These are phyloP conservation scores for Volvariella surrecta DNA, from an alignment of 1,284 basidiomycete species.

Conservation along the genomic window DNA sequence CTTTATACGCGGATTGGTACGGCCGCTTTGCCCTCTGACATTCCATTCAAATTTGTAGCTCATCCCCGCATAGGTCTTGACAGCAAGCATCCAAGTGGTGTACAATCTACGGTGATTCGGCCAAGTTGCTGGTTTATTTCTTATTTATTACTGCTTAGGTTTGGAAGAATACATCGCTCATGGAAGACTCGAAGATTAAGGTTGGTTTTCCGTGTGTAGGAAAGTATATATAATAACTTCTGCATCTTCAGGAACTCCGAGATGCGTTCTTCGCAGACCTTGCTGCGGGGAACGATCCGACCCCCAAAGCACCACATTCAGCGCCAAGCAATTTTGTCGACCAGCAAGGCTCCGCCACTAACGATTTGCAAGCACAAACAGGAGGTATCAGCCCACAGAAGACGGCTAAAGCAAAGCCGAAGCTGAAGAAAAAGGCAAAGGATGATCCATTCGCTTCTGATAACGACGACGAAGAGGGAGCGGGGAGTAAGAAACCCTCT, in stretches of 20 bases:
- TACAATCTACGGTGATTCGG: slow-evolving; percentile 50
- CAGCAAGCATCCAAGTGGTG: slow-evolving; percentile 66
- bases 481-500: slow-evolving; percentile 9
- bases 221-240: slow-evolving; percentile 1
- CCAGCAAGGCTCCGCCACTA: no score
- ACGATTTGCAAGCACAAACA: slow-evolving; percentile 1
- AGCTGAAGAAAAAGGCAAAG: slow-evolving; percentile 20
- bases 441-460: slow-evolving; percentile 24
- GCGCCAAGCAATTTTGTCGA: no score
- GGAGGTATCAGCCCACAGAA: slow-evolving; percentile 9
- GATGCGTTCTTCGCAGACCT: slow-evolving; percentile 46
- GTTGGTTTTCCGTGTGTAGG: slow-evolving; percentile 20
- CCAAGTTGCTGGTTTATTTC: slow-evolving; percentile 1
- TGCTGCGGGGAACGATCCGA: slow-evolving; percentile 12
- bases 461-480: slow-evolving; percentile 20
- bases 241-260: slow-evolving; percentile 39
- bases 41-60: neutral
- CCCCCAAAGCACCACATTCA: slow-evolving; percentile 17
- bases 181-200: slow-evolving; percentile 54
- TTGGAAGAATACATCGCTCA: slow-evolving; percentile 54
- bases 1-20: slow-evolving; percentile 56
- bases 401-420: slow-evolving; percentile 30
- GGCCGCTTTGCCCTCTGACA: slow-evolving; percentile 6
- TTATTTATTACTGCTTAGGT: slow-evolving; percentile 27
- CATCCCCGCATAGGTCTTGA: slow-evolving; percentile 40